Conservation (phyloP, 2,329 filamentous ascomycete species). For the Chrysoporthe cubensis region DNA sequence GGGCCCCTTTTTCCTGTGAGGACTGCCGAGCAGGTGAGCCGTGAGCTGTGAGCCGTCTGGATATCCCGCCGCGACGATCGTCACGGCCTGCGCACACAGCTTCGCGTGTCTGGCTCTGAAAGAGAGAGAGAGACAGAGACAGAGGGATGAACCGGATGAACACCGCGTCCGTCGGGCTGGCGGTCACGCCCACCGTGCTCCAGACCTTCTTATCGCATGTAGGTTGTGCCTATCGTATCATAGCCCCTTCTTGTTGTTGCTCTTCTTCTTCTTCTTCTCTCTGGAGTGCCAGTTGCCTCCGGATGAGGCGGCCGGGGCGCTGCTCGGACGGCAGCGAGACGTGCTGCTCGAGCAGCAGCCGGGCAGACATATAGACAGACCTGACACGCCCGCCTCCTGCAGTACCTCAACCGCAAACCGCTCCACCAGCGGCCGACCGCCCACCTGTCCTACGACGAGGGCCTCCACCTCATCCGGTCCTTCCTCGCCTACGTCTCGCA, state of each 20-base stretch:
- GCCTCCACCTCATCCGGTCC: constrained; percentile 80
- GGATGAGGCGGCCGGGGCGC: no score
- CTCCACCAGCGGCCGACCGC: constrained; percentile 80
- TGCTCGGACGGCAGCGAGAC: neutral
- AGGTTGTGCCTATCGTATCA: constrained; percentile 40
- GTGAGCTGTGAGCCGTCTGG: neutral
- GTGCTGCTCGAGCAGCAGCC: neutral
- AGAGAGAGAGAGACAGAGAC: no score
- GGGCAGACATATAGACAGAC: neutral
- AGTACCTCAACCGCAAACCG: constrained; percentile 83
- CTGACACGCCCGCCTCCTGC: constrained; percentile 3
- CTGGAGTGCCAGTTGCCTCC: no score
- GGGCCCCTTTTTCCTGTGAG: neutral
- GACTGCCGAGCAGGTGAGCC: neutral
- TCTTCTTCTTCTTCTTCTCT: neutral
- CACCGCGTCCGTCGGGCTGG: constrained; percentile 79
- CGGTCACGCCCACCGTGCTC: constrained; percentile 85
- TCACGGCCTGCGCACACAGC: no score
- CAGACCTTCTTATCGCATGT: constrained; percentile 88
- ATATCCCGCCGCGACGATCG: no score
- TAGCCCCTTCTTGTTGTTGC: no score
- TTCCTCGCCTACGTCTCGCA: constrained; percentile 86
- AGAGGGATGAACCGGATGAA: constrained; percentile 61
- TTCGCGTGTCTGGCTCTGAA: neutral
- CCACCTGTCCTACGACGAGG: constrained; percentile 93